phyloP scores from a whole-genome alignment of 495 filamentous ascomycete genomes.

The Xylaria venustula region DNA sequence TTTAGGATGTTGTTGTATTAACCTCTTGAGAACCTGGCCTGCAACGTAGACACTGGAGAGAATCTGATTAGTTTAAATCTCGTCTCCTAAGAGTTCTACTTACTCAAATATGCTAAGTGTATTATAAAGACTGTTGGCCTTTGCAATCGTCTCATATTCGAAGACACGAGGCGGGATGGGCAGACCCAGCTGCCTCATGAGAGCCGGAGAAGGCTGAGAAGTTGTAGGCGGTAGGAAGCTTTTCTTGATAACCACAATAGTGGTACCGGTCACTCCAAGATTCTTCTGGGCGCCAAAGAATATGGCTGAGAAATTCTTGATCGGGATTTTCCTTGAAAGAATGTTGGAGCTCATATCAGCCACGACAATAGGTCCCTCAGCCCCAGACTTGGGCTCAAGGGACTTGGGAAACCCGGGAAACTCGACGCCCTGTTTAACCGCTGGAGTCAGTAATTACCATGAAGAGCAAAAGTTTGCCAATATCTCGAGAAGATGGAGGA shows the following conservation, averaged over 20 bases:
- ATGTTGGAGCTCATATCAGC: conserved; percentile 79
- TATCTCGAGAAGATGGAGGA: too few species aligned
- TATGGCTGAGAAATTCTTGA: conserved; percentile 60
- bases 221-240: conserved; percentile 60
- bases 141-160: conserved; percentile 66
- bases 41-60: conserved; percentile 63
- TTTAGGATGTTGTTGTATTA: conserved; percentile 53
- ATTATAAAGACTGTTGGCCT: conserved; percentile 80
- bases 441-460: background rate
- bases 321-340: conserved; percentile 51
- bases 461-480: too few species aligned
- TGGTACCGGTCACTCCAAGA: conserved; percentile 73
- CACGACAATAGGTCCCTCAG: conserved; percentile 49
- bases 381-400: conserved; percentile 38
- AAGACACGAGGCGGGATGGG: conserved; percentile 66
- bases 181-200: conserved; percentile 63
- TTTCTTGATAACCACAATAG: conserved; percentile 72
- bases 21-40: conserved; percentile 63
- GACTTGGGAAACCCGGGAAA: conserved; percentile 29
- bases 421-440: conserved; percentile 30
- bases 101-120: conserved; percentile 78
- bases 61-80: conserved; percentile 9
- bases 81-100: background rate
- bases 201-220: conserved; percentile 47
- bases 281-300: conserved; percentile 81